Conservation (phyloP, 805 yeast genomes). For the Debaryomyces castellii region DNA sequence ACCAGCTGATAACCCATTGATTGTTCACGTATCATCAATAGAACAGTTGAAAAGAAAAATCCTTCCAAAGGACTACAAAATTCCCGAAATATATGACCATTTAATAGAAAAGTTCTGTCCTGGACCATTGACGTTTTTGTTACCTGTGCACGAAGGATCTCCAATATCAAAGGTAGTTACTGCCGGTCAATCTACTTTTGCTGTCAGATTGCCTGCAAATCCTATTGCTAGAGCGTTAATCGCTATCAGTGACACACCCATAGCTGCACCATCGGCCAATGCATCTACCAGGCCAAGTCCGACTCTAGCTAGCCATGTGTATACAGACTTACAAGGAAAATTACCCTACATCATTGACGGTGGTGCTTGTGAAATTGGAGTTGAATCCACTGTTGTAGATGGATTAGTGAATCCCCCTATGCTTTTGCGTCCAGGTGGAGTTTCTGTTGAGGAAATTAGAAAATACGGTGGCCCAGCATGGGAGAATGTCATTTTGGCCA, state of each 20-base stretch:
- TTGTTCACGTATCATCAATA: slow-evolving; percentile 80
- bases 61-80: slow-evolving; percentile 43
- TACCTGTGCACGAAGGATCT: slow-evolving; percentile 54
- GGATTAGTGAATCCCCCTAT: slow-evolving; percentile 85
- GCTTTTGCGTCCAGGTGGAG: slow-evolving; percentile 92
- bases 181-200: slow-evolving; percentile 85
- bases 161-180: slow-evolving; percentile 76
- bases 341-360: slow-evolving; percentile 90
- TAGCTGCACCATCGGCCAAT: slow-evolving; percentile 98
- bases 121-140: slow-evolving; percentile 85
- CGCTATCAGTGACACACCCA: slow-evolving; percentile 77
- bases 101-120: slow-evolving; percentile 85
- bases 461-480: slow-evolving; percentile 66
- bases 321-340: slow-evolving; percentile 70
- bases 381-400: slow-evolving; percentile 92
- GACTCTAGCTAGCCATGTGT: slow-evolving; percentile 83
- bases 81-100: slow-evolving; percentile 68
- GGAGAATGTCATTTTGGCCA: slow-evolving; percentile 63
- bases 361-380: slow-evolving; percentile 84
- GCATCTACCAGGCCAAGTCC: slow-evolving; percentile 96
- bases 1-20: slow-evolving; percentile 94
- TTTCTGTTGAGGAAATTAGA: slow-evolving; percentile 73
- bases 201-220: slow-evolving; percentile 84
- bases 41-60: slow-evolving; percentile 67
- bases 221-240: slow-evolving; percentile 90